These are phyloP conservation scores for Penicillium fuscoglaucum DNA, from an alignment of 2,329 filamentous ascomycete genomes.

Conservation along the genomic window DNA sequence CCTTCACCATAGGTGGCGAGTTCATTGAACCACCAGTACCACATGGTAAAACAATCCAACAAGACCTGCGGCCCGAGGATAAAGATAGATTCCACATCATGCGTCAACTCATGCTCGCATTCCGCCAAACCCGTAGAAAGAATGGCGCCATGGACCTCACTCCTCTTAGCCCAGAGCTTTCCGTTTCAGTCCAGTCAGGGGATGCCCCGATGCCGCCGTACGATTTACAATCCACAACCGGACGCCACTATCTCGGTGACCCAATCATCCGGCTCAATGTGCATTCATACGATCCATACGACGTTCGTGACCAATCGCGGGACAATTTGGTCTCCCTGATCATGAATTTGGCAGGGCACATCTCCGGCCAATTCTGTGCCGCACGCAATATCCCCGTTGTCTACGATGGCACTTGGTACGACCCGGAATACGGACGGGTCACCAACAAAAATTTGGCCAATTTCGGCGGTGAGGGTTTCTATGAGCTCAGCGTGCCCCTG, in stretches of 20 bases:
- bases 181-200: conserved; percentile 32
- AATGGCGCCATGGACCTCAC: conserved; percentile 44
- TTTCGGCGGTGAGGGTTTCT: conserved; percentile 46
- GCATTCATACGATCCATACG: conserved; percentile 36
- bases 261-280: conserved; percentile 42
- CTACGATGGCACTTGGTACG: conserved; percentile 40
- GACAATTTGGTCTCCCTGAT: conserved; percentile 45
- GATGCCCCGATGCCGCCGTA: conserved; percentile 27
- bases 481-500: conserved; percentile 35
- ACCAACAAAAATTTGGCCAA: conserved; percentile 41
- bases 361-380: conserved; percentile 38
- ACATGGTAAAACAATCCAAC: conserved; percentile 23
- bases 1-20: conserved; percentile 35
- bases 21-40: conserved; percentile 20
- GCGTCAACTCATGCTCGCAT: conserved; percentile 41
- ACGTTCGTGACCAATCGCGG: conserved; percentile 40
- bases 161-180: conserved; percentile 17
- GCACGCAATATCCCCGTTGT: conserved; percentile 40
- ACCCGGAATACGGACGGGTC: conserved; percentile 43
- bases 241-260: conserved; percentile 42
- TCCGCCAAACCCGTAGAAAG: conserved; percentile 37
- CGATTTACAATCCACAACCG: conserved; percentile 31
- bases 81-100: conserved; percentile 37
- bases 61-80: conserved; percentile 36
- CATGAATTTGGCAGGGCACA: conserved; percentile 57